These are phyloP conservation scores for Colletotrichum sublineola DNA, from an alignment of 2,329 filamentous ascomycete species.

Conservation along the genomic window DNA sequence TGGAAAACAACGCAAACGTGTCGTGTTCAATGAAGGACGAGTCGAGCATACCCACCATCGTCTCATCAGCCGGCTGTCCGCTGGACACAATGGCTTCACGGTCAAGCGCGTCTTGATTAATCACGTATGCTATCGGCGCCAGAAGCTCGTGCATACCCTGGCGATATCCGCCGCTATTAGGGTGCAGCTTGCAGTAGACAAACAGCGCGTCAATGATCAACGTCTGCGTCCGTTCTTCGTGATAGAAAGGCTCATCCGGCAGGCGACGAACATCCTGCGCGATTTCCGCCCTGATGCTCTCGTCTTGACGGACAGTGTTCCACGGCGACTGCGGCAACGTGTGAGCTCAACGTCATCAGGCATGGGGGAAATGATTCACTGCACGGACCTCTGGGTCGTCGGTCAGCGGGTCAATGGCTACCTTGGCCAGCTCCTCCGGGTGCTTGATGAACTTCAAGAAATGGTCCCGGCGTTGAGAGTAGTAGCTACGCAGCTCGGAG, in stretches of 20 bases:
- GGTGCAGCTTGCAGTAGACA: conserved; percentile 93
- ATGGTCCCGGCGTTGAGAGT: conserved; percentile 78
- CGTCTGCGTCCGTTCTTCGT: conserved; percentile 80
- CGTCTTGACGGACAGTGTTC: conserved; percentile 88
- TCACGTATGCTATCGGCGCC: conserved; percentile 87
- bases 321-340: conserved; percentile 83
- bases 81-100: conserved; percentile 51
- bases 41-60: conserved; percentile 78
- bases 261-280: conserved; percentile 94
- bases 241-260: conserved; percentile 92
- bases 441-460: conserved; percentile 87
- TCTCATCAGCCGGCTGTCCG: conserved; percentile 58
- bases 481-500: conserved; percentile 78
- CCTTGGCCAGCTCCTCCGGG: conserved; percentile 80
- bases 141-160: conserved; percentile 99
- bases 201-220: conserved; percentile 92
- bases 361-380: not conserved
- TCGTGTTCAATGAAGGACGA: conserved; percentile 87
- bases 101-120: conserved; percentile 85
- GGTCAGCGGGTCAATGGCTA: conserved; percentile 84
- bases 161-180: conserved; percentile 87
- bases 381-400: conserved; percentile 75
- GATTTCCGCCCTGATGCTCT: conserved; percentile 87
- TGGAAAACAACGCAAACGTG: conserved; percentile 85
- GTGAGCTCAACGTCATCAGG: conserved; percentile 37